These are phyloP conservation scores for Prunus mume DNA, from an alignment of 306 rosid genomes.

Conservation along the genomic window DNA sequence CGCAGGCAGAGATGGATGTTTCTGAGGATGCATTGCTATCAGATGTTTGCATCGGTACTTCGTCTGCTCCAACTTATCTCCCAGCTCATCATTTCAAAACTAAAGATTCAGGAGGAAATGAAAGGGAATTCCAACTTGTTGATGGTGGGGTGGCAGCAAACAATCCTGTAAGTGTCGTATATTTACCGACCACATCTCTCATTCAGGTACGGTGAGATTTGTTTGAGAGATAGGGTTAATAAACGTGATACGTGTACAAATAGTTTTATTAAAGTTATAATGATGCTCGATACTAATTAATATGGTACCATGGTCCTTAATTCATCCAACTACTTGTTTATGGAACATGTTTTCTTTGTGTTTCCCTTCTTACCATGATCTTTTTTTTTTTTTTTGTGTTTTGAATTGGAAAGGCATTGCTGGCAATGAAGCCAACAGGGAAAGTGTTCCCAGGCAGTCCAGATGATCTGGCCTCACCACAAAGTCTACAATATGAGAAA, in stretches of 20 bases:
- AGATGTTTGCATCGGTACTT: slow-evolving; percentile 32
- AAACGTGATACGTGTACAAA: too few relatives aligned
- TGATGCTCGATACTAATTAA: too few relatives aligned
- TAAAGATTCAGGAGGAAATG: slow-evolving; percentile 6
- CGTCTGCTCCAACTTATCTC: slow-evolving; percentile 33
- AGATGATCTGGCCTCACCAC: slow-evolving; percentile 1
- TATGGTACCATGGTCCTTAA: too few relatives aligned
- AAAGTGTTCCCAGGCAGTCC: slow-evolving; percentile 11
- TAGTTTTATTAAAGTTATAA: too few relatives aligned
- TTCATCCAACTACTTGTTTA: too few relatives aligned
- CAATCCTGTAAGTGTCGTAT: slow-evolving; percentile 27
- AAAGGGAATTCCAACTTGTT: slow-evolving; percentile 29
- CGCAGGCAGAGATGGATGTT: slow-evolving; percentile 13
- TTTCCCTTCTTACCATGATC: background rate
- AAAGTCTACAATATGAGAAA: slow-evolving; percentile 3
- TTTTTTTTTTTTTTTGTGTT: background rate
- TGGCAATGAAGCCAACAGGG: slow-evolving; percentile 19
- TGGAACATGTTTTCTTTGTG: too few relatives aligned
- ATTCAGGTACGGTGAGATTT: too few relatives aligned
- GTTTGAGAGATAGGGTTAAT: too few relatives aligned
- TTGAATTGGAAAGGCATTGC: slow-evolving; percentile 6
- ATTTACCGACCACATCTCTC: too few relatives aligned
- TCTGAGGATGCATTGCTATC: slow-evolving; percentile 24
- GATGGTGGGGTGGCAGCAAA: slow-evolving; percentile 43
- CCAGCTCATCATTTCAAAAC: slow-evolving; percentile 33